Evolutionary conservation across 495 filamentous ascomycete genomes (phyloP).

Genomic region (Margaritispora aquatica): DNA sequence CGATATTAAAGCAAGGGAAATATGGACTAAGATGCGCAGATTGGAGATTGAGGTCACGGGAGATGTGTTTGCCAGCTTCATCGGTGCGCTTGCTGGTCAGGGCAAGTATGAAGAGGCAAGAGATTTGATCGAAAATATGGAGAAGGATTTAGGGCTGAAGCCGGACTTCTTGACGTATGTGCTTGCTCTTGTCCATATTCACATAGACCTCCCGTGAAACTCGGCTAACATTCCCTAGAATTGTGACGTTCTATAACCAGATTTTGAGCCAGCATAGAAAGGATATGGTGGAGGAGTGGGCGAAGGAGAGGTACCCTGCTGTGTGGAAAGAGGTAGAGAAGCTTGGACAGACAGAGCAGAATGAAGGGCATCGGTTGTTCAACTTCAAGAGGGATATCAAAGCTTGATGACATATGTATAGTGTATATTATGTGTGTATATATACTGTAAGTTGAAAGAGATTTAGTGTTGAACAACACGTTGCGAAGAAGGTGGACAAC

Average conservation of each 20-base stretch:
- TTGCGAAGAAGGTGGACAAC: neutral
- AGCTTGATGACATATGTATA: no score
- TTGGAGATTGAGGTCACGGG: slow-evolving; percentile 73
- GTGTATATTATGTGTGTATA: neutral
- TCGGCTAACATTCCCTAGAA: no score
- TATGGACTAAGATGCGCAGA: slow-evolving; percentile 66
- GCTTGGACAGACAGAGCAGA: slow-evolving; percentile 32
- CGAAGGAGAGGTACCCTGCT: slow-evolving; percentile 54
- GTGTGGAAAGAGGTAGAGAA: slow-evolving; percentile 59
- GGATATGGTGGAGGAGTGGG: slow-evolving; percentile 66
- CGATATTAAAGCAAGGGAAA: slow-evolving; percentile 55
- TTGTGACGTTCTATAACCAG: slow-evolving; percentile 69
- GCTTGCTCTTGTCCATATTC: neutral
- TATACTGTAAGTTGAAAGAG: neutral
- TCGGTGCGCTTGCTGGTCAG: slow-evolving; percentile 66
- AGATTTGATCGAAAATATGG: slow-evolving; percentile 55
- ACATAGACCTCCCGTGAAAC: no score
- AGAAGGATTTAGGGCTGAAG: slow-evolving; percentile 54
- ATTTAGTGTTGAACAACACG: neutral
- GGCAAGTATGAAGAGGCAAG: slow-evolving; percentile 59
- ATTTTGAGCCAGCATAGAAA: slow-evolving; percentile 53
- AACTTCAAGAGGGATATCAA: slow-evolving; percentile 32
- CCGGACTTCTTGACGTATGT: slow-evolving; percentile 70
- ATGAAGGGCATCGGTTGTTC: slow-evolving; percentile 27
- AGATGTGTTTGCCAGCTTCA: slow-evolving; percentile 65